Evolutionary conservation across 2,329 filamentous ascomycete species (phyloP), one percentile per base, ranked within the genome.

Genomic region (Microcera coccophila): DNA sequence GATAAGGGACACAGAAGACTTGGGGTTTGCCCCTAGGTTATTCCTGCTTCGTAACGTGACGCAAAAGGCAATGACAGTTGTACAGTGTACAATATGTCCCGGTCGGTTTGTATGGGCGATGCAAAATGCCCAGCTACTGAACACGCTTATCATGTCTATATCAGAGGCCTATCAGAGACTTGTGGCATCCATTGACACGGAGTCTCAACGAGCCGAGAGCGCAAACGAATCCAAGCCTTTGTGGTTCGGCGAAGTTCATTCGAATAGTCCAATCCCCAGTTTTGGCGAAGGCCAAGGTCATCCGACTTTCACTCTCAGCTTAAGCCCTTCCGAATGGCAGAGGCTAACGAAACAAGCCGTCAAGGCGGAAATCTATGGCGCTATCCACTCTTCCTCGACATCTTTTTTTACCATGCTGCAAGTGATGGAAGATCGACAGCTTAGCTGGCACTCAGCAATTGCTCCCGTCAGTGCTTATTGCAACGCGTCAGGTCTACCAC

Each of bases 41-140:
- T 44, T 41, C 2, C 42, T 43, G 9, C 39, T 59, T 19, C 43
- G 53, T 3, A 41, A 52, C 11, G 40, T 57, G 7, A 57, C 48
- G 1, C 21, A 29, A 1, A 51, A 45, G 2, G 48, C 55, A 12
- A 35, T 40, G 2, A 15, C 40, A 1, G 41, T 59, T 3, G 50
- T 58, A 9, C 45, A 54, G 12, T 58, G 55, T 4, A 36, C 39
- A 16, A 44, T 57, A 1, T 58, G 55, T 16, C 55, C 55, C 1
- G 55, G 50, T 0, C 42, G 53, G 18, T 59, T 58, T 5, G 39
- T 57, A 8, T 58, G 55, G 55, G 55, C 55, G 1, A 58, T 58
- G 55, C 55, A 58, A 24, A 58, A 58, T 11, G 49, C 54, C 2
- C 55, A 58, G 31, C 39, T 58, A 1, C 45, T 59, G 2, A 58